These are phyloP conservation scores for Tulasnella sp. DNA, from an alignment of 768 basidiomycete species.

Conservation along the genomic window DNA sequence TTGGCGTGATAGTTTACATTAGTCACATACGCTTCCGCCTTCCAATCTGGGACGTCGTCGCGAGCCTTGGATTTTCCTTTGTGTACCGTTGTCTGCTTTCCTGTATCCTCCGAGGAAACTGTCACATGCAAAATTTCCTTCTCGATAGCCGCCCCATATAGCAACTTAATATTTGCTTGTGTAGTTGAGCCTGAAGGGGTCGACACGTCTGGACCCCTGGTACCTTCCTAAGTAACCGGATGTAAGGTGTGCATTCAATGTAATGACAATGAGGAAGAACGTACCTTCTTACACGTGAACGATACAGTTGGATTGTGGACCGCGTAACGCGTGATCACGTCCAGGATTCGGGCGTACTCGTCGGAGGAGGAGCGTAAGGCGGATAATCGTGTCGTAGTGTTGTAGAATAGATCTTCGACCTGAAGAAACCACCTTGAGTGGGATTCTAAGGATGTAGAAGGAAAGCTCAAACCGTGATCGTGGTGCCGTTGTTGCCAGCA, in stretches of 20 bases:
- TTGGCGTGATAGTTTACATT: conserved; percentile 85
- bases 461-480: conserved; percentile 51
- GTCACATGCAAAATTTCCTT: conserved; percentile 51
- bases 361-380: conserved; percentile 78
- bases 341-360: conserved; percentile 84
- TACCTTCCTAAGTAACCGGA: conserved; percentile 50
- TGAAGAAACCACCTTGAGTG: conserved; percentile 26
- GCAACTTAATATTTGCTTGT: conserved; percentile 57
- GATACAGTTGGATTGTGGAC: conserved; percentile 84
- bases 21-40: conserved; percentile 64
- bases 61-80: conserved; percentile 26
- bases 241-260: too few relatives aligned
- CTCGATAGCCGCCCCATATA: conserved; percentile 73
- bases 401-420: conserved; percentile 96
- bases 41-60: conserved; percentile 46
- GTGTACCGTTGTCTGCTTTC: not conserved
- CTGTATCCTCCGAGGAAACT: conserved; percentile 25
- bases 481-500: conserved; percentile 92
- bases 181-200: conserved; percentile 61
- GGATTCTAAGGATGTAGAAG: not conserved
- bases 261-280: conserved; percentile 1
- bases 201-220: conserved; percentile 65
- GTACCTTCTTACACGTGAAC: conserved; percentile 86
- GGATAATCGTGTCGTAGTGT: conserved; percentile 76
- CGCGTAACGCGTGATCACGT: conserved; percentile 87